A percentile compares a stretch with the other conserved stretches of the same genome.
These are phyloP conservation scores for Aspergillus homomorphus DNA, from an alignment of 495 filamentous ascomycete genomes.

Conservation along the genomic window DNA sequence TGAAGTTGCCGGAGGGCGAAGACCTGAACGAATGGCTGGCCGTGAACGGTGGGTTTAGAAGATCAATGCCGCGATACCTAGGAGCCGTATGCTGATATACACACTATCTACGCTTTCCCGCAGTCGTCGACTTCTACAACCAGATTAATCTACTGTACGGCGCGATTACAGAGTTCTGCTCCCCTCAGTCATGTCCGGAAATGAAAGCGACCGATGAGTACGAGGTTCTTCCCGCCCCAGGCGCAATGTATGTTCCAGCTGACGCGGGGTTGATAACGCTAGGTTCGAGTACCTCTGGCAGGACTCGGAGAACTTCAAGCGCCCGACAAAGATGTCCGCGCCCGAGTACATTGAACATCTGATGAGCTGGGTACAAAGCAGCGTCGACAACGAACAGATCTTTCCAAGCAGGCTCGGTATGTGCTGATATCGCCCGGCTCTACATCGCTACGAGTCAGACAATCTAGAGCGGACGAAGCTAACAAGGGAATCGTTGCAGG, in stretches of 20 bases:
- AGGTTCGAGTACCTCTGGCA: conserved; percentile 99
- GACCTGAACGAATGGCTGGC: conserved; percentile 97
- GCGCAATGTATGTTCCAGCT: neutral
- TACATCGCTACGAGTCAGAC: too few relatives aligned
- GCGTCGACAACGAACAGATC: conserved; percentile 92
- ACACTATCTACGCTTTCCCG: neutral
- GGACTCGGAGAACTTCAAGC: conserved; percentile 86
- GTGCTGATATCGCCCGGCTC: conserved; percentile 8
- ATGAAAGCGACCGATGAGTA: conserved; percentile 99
- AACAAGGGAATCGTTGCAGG: conserved; percentile 46
- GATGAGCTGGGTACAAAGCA: conserved; percentile 93
- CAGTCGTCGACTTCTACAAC: conserved; percentile 99
- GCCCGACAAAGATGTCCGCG: conserved; percentile 95
- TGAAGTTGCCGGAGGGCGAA: conserved; percentile 94
- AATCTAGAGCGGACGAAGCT: neutral
- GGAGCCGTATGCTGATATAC: conserved; percentile 6
- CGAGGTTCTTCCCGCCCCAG: conserved; percentile 23
- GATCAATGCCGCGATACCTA: neutral
- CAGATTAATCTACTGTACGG: conserved; percentile 99
- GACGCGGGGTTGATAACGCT: neutral
- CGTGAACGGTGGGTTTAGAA: conserved; percentile 69
- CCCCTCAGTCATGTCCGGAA: conserved; percentile 91
- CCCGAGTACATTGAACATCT: conserved; percentile 96
- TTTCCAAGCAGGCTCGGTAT: conserved; percentile 88
- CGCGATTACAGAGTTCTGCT: conserved; percentile 98